These are phyloP conservation scores for Cucurbita argyrosperma DNA, from an alignment of 306 rosid genomes.

Conservation along the genomic window DNA sequence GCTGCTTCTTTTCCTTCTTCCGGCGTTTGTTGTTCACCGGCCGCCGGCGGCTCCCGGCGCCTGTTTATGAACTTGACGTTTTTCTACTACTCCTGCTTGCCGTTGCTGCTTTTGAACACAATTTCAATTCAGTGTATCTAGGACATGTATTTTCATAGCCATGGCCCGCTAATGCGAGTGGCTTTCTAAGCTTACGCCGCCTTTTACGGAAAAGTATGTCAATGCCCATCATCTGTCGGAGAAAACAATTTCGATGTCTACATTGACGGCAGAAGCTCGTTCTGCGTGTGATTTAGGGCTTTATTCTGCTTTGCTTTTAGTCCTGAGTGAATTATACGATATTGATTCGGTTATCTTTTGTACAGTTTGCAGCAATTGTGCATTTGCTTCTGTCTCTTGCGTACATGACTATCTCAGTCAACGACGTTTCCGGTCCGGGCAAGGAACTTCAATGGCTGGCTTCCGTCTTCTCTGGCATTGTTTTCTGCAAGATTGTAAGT, in stretches of 20 bases:
- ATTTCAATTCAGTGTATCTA: background rate
- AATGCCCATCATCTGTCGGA: background rate
- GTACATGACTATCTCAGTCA: slow-evolving; percentile 16
- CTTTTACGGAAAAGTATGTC: background rate
- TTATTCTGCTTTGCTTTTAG: background rate
- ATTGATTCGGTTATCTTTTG: background rate
- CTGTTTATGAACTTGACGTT: background rate
- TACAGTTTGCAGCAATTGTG: slow-evolving; percentile 30
- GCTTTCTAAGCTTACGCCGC: background rate
- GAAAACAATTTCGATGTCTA: background rate
- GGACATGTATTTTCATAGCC: background rate
- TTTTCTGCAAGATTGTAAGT: slow-evolving; percentile 64
- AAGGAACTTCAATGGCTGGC: slow-evolving; percentile 51
- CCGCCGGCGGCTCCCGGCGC: background rate
- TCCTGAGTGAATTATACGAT: background rate
- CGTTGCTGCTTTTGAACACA: background rate
- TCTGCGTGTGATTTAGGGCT: slow-evolving; percentile 5
- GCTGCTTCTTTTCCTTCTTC: background rate
- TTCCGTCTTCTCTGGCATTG: slow-evolving; percentile 40
- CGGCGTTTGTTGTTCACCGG: background rate
- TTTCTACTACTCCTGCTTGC: background rate
- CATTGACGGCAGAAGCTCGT: background rate
- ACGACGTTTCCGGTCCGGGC: slow-evolving; percentile 23
- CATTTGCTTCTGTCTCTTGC: slow-evolving; percentile 22
- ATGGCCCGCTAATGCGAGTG: background rate